phyloP scores from a whole-genome alignment of 768 basidiomycete genomes.

The Psilocybe azurescens region DNA sequence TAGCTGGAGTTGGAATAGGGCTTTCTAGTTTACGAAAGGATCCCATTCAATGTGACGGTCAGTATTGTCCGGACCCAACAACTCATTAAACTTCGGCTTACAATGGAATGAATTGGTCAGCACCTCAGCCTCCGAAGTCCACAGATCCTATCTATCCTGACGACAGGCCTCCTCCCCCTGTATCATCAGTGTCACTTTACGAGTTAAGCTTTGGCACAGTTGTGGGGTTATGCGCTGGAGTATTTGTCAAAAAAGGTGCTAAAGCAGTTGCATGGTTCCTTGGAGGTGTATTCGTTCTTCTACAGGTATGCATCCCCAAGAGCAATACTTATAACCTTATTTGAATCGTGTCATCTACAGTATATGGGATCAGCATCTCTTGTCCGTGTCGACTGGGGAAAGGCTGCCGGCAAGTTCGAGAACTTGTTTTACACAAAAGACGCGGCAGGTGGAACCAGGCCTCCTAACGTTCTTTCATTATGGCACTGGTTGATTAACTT shows the following conservation, averaged over 20 bases:
- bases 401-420: slow-evolving; percentile 70
- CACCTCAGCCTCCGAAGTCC: slow-evolving; percentile 7
- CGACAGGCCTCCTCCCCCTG: slow-evolving; percentile 55
- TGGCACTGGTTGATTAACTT: slow-evolving; percentile 80
- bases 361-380: slow-evolving; percentile 79
- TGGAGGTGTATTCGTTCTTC: slow-evolving; percentile 89
- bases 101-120: neutral
- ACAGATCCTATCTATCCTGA: slow-evolving; percentile 14
- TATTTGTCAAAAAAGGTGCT: slow-evolving; percentile 96
- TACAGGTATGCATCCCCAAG: slow-evolving; percentile 66
- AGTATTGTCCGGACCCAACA: slow-evolving; percentile 18
- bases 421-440: slow-evolving; percentile 72
- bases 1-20: slow-evolving; percentile 51
- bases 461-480: slow-evolving; percentile 68
- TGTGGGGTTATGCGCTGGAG: slow-evolving; percentile 86
- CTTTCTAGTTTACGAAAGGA: slow-evolving; percentile 40
- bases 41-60: slow-evolving; percentile 60
- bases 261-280: slow-evolving; percentile 82
- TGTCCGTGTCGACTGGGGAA: slow-evolving; percentile 83
- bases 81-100: neutral
- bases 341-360: slow-evolving; percentile 40
- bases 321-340: neutral
- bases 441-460: slow-evolving; percentile 51
- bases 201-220: slow-evolving; percentile 91
- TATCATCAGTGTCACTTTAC: slow-evolving; percentile 78